Conservation (phyloP, 2,329 filamentous ascomycete species). For the Trichophyton verrucosum region DNA sequence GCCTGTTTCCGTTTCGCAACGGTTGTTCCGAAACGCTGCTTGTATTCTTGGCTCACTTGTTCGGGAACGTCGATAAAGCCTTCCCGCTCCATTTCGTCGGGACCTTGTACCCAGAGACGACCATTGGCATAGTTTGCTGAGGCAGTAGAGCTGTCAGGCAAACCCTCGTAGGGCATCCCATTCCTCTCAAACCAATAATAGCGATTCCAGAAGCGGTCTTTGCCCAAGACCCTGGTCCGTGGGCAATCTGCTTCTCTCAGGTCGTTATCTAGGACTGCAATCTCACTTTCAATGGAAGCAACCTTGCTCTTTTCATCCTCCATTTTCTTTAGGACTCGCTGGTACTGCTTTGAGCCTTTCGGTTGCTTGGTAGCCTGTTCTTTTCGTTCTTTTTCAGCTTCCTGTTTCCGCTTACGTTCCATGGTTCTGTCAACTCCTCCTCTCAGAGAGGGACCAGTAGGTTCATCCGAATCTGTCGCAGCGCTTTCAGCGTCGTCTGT, state of each 20-base stretch:
- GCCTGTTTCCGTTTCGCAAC: constrained; percentile 70
- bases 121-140: constrained; percentile 84
- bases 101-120: constrained; percentile 91
- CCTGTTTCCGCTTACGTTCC: constrained; percentile 65
- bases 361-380: constrained; percentile 53
- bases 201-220: constrained; percentile 94
- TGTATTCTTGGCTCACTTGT: constrained; percentile 63
- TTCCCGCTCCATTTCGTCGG: constrained; percentile 72
- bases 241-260: constrained; percentile 88
- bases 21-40: constrained; percentile 64
- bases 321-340: constrained; percentile 77
- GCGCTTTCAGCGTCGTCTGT: constrained; percentile 34
- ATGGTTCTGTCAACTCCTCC: constrained; percentile 56
- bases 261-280: constrained; percentile 77
- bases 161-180: constrained; percentile 86
- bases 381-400: constrained; percentile 57
- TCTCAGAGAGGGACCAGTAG: constrained; percentile 45
- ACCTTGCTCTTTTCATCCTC: constrained; percentile 74
- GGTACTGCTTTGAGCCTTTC: constrained; percentile 78
- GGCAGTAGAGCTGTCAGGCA: constrained; percentile 79
- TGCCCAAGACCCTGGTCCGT: constrained; percentile 75
- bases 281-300: constrained; percentile 70
- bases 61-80: constrained; percentile 70
- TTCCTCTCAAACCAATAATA: constrained; percentile 99
- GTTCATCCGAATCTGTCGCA: constrained; percentile 19